Conservation (phyloP, 2,329 filamentous ascomycete species). For the Magnaporthiopsis poae region DNA sequence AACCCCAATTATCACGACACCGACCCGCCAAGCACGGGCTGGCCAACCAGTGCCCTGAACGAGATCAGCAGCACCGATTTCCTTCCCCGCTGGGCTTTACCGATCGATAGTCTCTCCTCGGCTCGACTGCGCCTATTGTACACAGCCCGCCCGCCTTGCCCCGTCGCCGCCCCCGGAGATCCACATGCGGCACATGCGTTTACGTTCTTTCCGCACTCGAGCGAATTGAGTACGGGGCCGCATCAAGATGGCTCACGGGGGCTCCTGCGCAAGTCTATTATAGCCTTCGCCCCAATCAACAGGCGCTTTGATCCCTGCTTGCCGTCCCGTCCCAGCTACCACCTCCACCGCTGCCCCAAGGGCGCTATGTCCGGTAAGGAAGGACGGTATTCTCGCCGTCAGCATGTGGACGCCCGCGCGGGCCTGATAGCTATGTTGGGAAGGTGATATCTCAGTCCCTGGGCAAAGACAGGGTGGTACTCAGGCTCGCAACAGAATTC, state of each 20-base stretch:
- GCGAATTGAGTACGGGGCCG: background rate
- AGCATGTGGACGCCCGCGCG: background rate
- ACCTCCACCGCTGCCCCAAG: background rate
- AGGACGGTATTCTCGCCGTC: background rate
- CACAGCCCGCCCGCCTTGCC: background rate
- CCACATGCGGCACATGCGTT: background rate
- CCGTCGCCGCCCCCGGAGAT: background rate
- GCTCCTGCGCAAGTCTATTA: background rate
- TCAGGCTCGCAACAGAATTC: background rate
- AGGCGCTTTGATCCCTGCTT: background rate
- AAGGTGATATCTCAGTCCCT: constrained; percentile 2
- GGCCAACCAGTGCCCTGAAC: background rate
- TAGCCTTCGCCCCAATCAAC: background rate
- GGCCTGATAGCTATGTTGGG: background rate
- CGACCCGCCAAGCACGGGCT: background rate
- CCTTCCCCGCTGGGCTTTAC: background rate
- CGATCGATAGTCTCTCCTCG: background rate
- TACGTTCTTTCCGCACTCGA: background rate
- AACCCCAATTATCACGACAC: background rate
- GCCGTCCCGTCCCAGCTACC: constrained; percentile 2
- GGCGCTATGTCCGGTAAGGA: constrained; percentile 3
- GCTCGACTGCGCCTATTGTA: background rate
- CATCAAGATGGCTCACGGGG: background rate
- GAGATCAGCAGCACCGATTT: background rate
- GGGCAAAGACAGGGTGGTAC: background rate